Percentiles rank a stretch among this genome's conserved stretches.
Conservation (phyloP, 1,284 basidiomycete genomes). For the Cystobasidium pallidum region DNA sequence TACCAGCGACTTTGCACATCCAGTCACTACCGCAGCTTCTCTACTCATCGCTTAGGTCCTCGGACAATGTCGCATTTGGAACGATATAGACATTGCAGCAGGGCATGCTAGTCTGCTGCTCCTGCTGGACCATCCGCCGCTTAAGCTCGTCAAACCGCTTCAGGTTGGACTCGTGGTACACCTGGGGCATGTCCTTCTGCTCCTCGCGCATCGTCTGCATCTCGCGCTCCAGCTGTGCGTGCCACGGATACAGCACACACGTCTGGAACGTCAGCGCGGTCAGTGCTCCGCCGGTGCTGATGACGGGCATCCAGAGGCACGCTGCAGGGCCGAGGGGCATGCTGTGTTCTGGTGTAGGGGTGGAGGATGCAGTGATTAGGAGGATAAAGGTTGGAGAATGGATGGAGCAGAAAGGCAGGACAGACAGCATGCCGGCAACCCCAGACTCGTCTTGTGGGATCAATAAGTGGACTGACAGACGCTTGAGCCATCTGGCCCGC, state of each 20-base stretch:
- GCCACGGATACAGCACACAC: constrained; percentile 36
- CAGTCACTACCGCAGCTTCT: constrained; percentile 81
- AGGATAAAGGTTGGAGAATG: no score
- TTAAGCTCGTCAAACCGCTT: constrained; percentile 41
- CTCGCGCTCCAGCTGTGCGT: constrained; percentile 46
- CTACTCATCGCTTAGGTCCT: constrained; percentile 91
- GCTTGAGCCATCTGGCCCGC: no score
- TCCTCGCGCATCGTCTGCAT: constrained; percentile 43
- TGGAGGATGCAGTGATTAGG: no score
- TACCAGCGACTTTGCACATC: constrained; percentile 90
- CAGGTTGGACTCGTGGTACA: constrained; percentile 44
- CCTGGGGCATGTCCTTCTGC: constrained; percentile 33
- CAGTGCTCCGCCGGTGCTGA: constrained; percentile 16
- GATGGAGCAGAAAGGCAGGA: no score
- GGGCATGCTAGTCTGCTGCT: constrained; percentile 59
- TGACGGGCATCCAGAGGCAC: constrained; percentile 26
- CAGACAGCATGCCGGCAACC: no score
- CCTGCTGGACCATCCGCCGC: constrained; percentile 45
- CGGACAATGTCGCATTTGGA: constrained; percentile 77
- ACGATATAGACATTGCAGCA: constrained; percentile 72
- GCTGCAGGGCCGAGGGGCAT: constrained; percentile 32
- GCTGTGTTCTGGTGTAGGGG: no score
- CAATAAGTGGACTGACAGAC: no score
- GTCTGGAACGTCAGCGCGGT: constrained; percentile 28
- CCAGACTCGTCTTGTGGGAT: no score